Conservation (phyloP, 1,139 yeast genomes). For the Pichia sp. region DNA sequence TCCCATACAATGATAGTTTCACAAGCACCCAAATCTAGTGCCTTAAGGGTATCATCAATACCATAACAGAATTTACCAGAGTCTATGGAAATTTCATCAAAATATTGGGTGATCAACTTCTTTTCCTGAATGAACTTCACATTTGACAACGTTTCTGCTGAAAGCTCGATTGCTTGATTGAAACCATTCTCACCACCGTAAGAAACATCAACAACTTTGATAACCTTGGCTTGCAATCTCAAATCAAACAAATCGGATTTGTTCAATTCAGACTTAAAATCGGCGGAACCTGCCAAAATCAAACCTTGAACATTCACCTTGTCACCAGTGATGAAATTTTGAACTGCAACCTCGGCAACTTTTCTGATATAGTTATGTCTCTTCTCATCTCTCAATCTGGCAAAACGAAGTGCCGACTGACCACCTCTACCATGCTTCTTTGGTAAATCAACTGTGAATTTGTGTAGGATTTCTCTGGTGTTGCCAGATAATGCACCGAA, state of each 20-base stretch:
- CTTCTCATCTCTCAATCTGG: constrained; percentile 97
- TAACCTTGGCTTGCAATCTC: constrained; percentile 81
- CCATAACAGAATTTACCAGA: constrained; percentile 97
- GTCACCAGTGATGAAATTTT: constrained; percentile 87
- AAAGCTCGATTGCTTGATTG: constrained; percentile 95
- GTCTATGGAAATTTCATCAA: constrained; percentile 96
- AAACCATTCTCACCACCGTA: constrained; percentile 99
- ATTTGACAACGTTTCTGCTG: constrained; percentile 93
- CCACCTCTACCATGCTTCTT: constrained; percentile 99
- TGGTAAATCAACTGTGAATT: constrained; percentile 95
- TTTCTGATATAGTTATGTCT: constrained; percentile 97
- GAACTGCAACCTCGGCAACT: constrained; percentile 97
- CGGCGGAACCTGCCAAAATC: constrained; percentile 97
- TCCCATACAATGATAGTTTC: constrained; percentile 91
- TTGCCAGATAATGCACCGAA: constrained; percentile 97
- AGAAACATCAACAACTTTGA: constrained; percentile 91
- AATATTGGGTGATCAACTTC: constrained; percentile 85
- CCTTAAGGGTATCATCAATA: constrained; percentile 92
- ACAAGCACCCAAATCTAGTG: constrained; percentile 92
- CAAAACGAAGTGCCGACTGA: constrained; percentile 98
- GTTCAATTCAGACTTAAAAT: constrained; percentile 89
- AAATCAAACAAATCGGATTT: constrained; percentile 89
- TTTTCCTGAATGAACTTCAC: constrained; percentile 97
- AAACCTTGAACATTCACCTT: constrained; percentile 92
- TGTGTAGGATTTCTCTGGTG: constrained; percentile 92